phyloP scores from a whole-genome alignment of 768 basidiomycete species.

The Tylopilus sp. region DNA sequence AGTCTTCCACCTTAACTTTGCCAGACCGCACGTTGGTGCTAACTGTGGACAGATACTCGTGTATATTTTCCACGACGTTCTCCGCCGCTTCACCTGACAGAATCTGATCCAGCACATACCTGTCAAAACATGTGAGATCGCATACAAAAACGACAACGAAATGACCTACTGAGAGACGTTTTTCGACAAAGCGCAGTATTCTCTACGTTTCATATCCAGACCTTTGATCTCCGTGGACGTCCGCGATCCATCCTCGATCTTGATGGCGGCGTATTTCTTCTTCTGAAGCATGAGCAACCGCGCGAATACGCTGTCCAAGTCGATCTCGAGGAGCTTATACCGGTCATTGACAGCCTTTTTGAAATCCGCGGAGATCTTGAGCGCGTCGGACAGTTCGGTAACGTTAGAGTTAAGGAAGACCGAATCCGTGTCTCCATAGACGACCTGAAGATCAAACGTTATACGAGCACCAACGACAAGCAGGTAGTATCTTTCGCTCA shows the following conservation, averaged over 20 bases:
- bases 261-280: constrained; percentile 98
- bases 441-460: constrained; percentile 56
- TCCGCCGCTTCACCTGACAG: constrained; percentile 91
- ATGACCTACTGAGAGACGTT: constrained; percentile 80
- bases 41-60: constrained; percentile 80
- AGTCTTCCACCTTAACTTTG: constrained; percentile 83
- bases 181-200: constrained; percentile 91
- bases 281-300: constrained; percentile 91
- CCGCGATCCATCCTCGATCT: constrained; percentile 79
- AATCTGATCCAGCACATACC: constrained; percentile 87
- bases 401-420: constrained; percentile 98
- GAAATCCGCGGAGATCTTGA: constrained; percentile 88
- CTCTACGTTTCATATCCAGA: constrained; percentile 97
- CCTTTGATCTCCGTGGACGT: constrained; percentile 91
- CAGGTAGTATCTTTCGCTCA: constrained; percentile 37
- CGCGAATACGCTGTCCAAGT: constrained; percentile 92
- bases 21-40: constrained; percentile 78
- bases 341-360: constrained; percentile 96
- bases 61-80: constrained; percentile 83
- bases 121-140: constrained; percentile 28
- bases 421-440: constrained; percentile 98
- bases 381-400: constrained; percentile 80
- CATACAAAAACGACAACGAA: background rate
- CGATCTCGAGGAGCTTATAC: constrained; percentile 94
- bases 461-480: background rate